phyloP scores from a whole-genome alignment of 768 basidiomycete genomes.

The Leucocoprinus leucothites region DNA sequence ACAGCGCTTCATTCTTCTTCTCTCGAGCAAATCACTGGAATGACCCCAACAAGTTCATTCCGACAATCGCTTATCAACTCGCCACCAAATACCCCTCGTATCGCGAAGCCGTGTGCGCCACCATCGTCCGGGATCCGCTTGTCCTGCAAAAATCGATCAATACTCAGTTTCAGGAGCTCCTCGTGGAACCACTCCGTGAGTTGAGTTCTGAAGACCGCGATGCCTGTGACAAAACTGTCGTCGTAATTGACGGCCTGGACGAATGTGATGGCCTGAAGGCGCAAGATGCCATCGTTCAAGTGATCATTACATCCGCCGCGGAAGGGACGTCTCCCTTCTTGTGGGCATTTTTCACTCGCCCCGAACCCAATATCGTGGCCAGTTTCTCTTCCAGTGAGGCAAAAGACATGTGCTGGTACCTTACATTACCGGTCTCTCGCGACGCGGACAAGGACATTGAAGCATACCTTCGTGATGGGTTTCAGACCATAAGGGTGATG shows the following conservation, averaged over 20 bases:
- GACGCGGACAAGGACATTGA: too few species aligned
- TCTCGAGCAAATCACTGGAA: slow-evolving; percentile 10
- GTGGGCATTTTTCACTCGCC: too few species aligned
- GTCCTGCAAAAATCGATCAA: slow-evolving; percentile 10
- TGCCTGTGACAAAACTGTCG: not conserved
- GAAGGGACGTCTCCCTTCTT: slow-evolving; percentile 12
- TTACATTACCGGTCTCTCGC: too few species aligned
- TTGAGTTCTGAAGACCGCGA: not conserved
- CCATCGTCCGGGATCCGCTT: slow-evolving; percentile 7
- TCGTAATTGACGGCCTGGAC: slow-evolving; percentile 7
- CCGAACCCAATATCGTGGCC: too few species aligned
- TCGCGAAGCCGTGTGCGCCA: slow-evolving; percentile 3
- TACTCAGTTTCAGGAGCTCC: not conserved
- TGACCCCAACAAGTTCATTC: slow-evolving; percentile 12
- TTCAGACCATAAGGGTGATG: too few species aligned
- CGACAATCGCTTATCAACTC: slow-evolving; percentile 22
- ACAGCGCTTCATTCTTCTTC: slow-evolving; percentile 18
- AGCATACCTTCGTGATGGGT: too few species aligned
- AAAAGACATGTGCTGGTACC: too few species aligned
- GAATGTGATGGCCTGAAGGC: not conserved
- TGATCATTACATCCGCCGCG: slow-evolving; percentile 1
- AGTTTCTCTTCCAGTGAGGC: too few species aligned
- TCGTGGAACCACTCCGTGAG: not conserved
- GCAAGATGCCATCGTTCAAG: slow-evolving; percentile 14
- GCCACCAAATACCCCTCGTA: slow-evolving; percentile 7